phyloP scores from a whole-genome alignment of 2,329 filamentous ascomycete genomes.

The Dothistroma septosporum region DNA sequence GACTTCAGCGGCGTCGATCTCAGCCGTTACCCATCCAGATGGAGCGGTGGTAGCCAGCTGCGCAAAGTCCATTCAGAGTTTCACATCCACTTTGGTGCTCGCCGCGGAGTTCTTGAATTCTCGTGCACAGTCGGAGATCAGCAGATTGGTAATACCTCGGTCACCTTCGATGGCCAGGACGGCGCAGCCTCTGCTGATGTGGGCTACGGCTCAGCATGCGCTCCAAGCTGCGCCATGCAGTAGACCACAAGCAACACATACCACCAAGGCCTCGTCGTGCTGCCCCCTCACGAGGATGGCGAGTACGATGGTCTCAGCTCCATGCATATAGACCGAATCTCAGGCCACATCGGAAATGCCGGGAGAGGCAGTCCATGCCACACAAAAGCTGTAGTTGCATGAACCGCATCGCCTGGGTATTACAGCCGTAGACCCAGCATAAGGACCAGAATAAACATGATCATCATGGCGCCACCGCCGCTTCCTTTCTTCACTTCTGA shows the following conservation, averaged over 20 bases:
- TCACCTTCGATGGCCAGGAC: neutral
- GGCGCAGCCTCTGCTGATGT: neutral
- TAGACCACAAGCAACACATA: neutral
- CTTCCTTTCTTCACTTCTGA: neutral
- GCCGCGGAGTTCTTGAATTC: neutral
- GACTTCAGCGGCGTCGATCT: slow-evolving; percentile 6
- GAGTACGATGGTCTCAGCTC: neutral
- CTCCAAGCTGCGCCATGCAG: neutral
- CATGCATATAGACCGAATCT: neutral
- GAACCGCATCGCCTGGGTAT: neutral
- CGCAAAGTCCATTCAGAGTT: neutral
- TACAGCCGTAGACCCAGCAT: neutral
- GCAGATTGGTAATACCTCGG: neutral
- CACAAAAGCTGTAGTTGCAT: neutral
- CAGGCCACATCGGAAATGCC: neutral
- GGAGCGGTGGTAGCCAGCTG: neutral
- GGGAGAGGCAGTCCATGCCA: neutral
- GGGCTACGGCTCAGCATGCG: neutral
- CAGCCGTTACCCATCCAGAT: neutral
- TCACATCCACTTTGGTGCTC: neutral
- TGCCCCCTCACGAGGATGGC: neutral
- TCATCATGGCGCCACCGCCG: neutral
- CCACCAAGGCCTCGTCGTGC: neutral
- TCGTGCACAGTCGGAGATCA: neutral
- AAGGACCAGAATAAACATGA: neutral